Evolutionary conservation across 129 eudicot species (phyloP).

Genomic region (Logfia minima): DNA sequence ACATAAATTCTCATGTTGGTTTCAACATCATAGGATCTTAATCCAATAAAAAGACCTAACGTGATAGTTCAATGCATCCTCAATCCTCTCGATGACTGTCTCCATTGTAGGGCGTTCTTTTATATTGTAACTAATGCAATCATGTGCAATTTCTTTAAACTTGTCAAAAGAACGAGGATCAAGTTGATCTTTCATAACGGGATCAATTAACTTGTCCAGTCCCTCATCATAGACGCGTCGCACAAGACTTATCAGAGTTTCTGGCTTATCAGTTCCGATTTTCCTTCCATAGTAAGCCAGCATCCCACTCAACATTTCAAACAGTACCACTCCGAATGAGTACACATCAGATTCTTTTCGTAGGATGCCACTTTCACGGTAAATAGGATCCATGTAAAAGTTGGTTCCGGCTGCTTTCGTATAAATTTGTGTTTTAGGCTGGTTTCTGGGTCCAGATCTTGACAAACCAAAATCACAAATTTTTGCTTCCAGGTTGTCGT

Average conservation of each 20-base stretch:
- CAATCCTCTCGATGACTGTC: not conserved
- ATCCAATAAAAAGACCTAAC: too few relatives aligned
- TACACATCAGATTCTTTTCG: too few relatives aligned
- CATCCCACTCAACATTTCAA: not conserved
- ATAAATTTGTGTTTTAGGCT: too few relatives aligned
- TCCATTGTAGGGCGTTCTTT: not conserved
- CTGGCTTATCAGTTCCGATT: not conserved
- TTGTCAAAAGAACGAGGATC: not conserved
- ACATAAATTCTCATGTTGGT: too few relatives aligned
- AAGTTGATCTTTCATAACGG: not conserved
- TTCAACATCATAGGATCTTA: too few relatives aligned
- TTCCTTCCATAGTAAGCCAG: not conserved
- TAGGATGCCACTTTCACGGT: too few relatives aligned
- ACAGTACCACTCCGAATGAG: not conserved
- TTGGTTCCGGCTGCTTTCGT: too few relatives aligned
- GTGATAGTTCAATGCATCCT: not conserved
- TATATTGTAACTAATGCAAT: not conserved
- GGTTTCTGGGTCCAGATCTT: too few relatives aligned
- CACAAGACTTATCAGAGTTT: not conserved
- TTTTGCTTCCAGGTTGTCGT: too few relatives aligned
- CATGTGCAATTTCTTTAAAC: not conserved
- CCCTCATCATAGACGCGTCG: not conserved
- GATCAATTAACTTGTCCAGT: not conserved
- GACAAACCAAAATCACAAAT: too few relatives aligned
- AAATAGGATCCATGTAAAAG: too few relatives aligned